Percentiles rank a stretch among this genome's conserved stretches.
Evolutionary conservation across 176 grass and related monocot genomes (phyloP).

Genomic region (Zea luxurians): DNA sequence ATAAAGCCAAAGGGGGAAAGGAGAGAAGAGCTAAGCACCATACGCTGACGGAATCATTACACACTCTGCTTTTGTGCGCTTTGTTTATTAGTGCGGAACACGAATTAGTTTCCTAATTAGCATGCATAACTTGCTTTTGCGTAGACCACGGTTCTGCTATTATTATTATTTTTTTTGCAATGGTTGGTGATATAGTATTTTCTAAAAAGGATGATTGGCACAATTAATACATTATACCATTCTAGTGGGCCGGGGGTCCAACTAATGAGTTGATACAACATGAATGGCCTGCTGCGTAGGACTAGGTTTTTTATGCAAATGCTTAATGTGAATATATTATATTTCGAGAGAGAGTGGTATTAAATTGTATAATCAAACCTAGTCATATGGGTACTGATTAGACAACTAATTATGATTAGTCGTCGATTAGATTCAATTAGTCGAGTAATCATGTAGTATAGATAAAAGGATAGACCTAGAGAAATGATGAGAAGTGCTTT

Average conservation of each 20-base stretch:
- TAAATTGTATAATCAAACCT: not conserved
- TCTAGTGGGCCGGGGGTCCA: not conserved
- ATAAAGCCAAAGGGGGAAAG: not conserved
- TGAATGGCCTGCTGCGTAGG: not conserved
- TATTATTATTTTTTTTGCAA: constrained; percentile 22
- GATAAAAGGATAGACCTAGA: not conserved
- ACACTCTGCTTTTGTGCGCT: constrained; percentile 24
- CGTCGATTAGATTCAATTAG: not conserved
- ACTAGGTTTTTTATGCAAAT: not conserved
- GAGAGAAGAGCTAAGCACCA: constrained; percentile 23
- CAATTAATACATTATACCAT: not conserved
- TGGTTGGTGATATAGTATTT: constrained; percentile 4
- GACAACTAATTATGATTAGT: not conserved
- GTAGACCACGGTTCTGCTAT: not conserved
- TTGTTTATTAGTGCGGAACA: constrained; percentile 23
- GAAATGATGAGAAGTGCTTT: too few relatives aligned
- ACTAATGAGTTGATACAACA: constrained; percentile 17
- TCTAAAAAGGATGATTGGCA: constrained; percentile 13
- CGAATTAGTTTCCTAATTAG: constrained; percentile 32
- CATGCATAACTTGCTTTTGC: constrained; percentile 26
- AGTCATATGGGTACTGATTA: not conserved
- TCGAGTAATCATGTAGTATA: not conserved
- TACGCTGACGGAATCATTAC: constrained; percentile 26
- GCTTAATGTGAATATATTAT: not conserved
- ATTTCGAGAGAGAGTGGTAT: not conserved